Evolutionary conservation across 2,329 filamentous ascomycete genomes (phyloP).

Genomic region (Colletotrichum brevisporum): DNA sequence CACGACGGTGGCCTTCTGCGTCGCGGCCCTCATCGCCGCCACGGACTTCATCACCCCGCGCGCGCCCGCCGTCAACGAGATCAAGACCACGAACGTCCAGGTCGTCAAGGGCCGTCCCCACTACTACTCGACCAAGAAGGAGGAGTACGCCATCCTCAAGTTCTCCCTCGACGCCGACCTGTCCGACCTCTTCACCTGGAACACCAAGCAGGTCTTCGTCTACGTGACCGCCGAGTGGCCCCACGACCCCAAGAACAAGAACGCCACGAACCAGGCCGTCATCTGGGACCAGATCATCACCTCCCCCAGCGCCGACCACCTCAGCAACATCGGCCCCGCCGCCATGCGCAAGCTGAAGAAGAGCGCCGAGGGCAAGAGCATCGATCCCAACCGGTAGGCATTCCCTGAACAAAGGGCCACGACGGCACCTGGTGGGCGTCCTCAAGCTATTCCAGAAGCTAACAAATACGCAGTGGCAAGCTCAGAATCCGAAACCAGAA

Average conservation of each 20-base stretch:
- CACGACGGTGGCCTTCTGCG: conserved; percentile 89
- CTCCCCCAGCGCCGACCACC: conserved; percentile 74
- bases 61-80: conserved; percentile 71
- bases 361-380: conserved; percentile 71
- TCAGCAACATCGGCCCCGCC: conserved; percentile 71
- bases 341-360: conserved; percentile 74
- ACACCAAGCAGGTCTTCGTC: conserved; percentile 98
- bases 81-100: conserved; percentile 83
- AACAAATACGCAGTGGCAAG: conserved; percentile 69
- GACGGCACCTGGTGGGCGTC: not conserved
- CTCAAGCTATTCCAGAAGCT: conserved; percentile 29
- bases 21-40: conserved; percentile 84
- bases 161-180: conserved; percentile 96
- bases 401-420: not conserved
- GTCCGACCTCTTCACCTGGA: conserved; percentile 96
- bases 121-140: conserved; percentile 92
- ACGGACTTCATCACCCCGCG: conserved; percentile 82
- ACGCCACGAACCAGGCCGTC: conserved; percentile 78
- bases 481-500: conserved; percentile 86
- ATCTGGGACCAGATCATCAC: conserved; percentile 98
- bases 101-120: conserved; percentile 94
- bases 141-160: conserved; percentile 95
- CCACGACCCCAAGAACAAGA: conserved; percentile 48
- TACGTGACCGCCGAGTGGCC: conserved; percentile 90
- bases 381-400: conserved; percentile 70